Evolutionary conservation across 179 eudicot species (phyloP), one percentile per base, ranked within the genome.

Genomic region (Patellifolia procumbens): DNA sequence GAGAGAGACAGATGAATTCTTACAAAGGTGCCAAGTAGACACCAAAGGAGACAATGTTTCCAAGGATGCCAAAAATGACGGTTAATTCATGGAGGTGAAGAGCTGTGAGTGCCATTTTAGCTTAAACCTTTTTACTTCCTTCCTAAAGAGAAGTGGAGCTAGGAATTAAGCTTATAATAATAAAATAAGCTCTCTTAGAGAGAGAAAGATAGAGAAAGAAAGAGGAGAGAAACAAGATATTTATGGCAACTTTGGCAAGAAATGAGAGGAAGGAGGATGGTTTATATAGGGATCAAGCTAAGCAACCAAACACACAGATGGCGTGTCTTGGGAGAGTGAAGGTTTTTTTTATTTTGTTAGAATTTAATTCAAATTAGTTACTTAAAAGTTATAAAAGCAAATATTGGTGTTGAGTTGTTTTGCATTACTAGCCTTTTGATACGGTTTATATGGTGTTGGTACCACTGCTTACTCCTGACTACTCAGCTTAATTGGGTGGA

Each of bases 21-120:
- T 89, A 90, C 95, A 87, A 12, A 29, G 92, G 95, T 11, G 92
- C 86, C 77, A 90, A 72, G 83, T 70, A 90, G 71, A 90, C 95
- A 61, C 88, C 79, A 77, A 89, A 89, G 52, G 95, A 90, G 68
- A 90, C 85, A 65, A 89, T 74, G 73, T 89, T 90, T 84, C 93
- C 93, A 64, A 88, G 81, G 74, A 90, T 81, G 81, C 93, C 93
- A 81, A 88, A 90, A 37, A 69, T 67, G 73, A 45, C 45, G 64
- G 84, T 82, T 64, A 90, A 26, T n/a, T 80, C 77, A 80, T 82
- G 81, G 49, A 78, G 72, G 13, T 35, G 73, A 22, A 31, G n/a
- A 34, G 78, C 13, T 69, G 79, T 43, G 68, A 70, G 24, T 69
- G 76, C 85, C 85, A 82, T 82, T 63, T n/a, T 22, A 12, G 24